phyloP scores from a whole-genome alignment of 1,284 basidiomycete species.

The Leccinum pallidistipes region DNA sequence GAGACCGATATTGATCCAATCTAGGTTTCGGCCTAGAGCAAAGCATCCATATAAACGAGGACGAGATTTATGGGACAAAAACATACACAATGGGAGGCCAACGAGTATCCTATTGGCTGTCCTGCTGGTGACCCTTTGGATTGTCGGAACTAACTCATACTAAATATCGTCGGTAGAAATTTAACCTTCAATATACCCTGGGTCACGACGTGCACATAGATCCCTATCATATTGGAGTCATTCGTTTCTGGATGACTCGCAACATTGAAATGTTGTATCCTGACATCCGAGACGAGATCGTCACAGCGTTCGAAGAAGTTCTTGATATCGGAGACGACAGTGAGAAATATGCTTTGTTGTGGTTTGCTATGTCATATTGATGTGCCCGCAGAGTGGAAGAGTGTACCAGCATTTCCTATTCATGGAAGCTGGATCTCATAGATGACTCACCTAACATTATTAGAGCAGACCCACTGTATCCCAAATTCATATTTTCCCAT shows the following conservation, averaged over 20 bases:
- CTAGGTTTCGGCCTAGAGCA: slow-evolving; percentile 39
- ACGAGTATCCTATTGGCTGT: slow-evolving; percentile 40
- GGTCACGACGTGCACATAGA: not conserved
- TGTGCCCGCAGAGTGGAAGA: slow-evolving; percentile 33
- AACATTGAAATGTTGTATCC: not conserved
- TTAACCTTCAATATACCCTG: not conserved
- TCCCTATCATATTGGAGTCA: not conserved
- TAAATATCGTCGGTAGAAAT: not conserved
- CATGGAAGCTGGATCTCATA: not conserved
- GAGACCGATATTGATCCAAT: slow-evolving; percentile 38
- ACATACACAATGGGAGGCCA: slow-evolving; percentile 41
- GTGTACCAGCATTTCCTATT: slow-evolving; percentile 17
- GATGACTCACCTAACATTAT: not conserved
- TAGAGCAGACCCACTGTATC: not conserved
- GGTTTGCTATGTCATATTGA: not conserved
- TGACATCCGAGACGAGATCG: slow-evolving; percentile 35
- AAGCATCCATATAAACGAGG: not conserved
- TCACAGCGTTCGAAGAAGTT: slow-evolving; percentile 28
- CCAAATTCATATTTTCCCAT: not conserved
- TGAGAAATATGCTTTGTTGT: slow-evolving; percentile 2
- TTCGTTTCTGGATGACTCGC: not conserved
- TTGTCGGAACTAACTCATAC: not conserved
- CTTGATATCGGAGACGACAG: slow-evolving; percentile 17
- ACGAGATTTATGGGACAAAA: too few relatives aligned
- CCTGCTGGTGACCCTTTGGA: slow-evolving; percentile 32